Conservation (phyloP, 2,329 filamentous ascomycete species). For the Neofusicoccum laricinum region DNA sequence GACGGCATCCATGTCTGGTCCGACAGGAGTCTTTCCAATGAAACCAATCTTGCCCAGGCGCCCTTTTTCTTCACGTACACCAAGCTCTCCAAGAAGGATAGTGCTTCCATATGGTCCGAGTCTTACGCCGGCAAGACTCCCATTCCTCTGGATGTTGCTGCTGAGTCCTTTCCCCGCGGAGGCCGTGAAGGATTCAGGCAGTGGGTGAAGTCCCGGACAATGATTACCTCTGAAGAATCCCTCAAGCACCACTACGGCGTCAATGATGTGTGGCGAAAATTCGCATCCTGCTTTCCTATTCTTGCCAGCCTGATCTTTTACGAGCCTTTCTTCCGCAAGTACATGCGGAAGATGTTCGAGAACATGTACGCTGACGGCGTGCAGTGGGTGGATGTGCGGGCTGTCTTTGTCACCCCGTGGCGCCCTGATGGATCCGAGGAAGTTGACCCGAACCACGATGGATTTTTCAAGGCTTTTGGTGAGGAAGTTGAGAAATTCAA, state of each 20-base stretch:
- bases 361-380: constrained; percentile 78
- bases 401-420: constrained; percentile 71
- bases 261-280: constrained; percentile 82
- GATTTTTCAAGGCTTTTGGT: constrained; percentile 69
- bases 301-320: constrained; percentile 77
- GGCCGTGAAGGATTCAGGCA: constrained; percentile 69
- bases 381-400: constrained; percentile 77
- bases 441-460: constrained; percentile 64
- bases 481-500: constrained; percentile 80
- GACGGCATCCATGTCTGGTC: constrained; percentile 71
- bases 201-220: constrained; percentile 73
- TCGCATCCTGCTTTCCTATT: constrained; percentile 70
- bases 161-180: constrained; percentile 70
- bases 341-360: constrained; percentile 68
- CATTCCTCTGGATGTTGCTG: constrained; percentile 60
- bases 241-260: constrained; percentile 79
- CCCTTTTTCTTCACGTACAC: constrained; percentile 57
- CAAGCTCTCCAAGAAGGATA: constrained; percentile 31
- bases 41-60: constrained; percentile 53
- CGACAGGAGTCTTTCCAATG: constrained; percentile 54
- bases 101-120: constrained; percentile 62
- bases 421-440: constrained; percentile 62
- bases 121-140: constrained; percentile 60
- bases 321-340: constrained; percentile 81
- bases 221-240: constrained; percentile 69